Evolutionary conservation across 306 rosid species (phyloP), one percentile per base, ranked within the genome.

Genomic region (Cicer pinnatifidum): DNA sequence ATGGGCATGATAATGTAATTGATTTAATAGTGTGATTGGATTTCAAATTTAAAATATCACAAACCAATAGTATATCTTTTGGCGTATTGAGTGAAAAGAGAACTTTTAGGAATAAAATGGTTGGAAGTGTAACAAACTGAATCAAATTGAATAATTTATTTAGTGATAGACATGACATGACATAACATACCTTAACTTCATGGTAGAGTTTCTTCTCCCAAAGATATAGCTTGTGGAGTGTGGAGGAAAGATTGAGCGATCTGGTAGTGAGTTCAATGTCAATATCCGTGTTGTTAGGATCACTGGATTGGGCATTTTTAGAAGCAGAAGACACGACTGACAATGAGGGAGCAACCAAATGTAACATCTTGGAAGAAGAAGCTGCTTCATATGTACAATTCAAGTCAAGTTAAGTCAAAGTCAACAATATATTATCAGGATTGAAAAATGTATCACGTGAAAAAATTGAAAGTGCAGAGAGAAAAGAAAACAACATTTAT

Each of bases 121-220:
- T 56, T 11, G 37, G 61, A 57, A 63, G 62, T n/a, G 67, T 63
- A 70, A 71, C 11, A n/a, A 17, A 28, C 4, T 13, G 45, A 61
- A 28, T 7, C 4, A 44, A 38, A 71, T 3, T 46, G 69, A 54
- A 4, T 33, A 50, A 2, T 71, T 11, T 1, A 59, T 6, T 59
- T 59, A 12, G 56, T 2, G 48, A 57, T 7, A 45, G 69, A 13
- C 78, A 81, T 77, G 89, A 97, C 78, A 81, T 77, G 89, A 97
- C 84, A 91, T 90, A 40, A 92, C 99, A 81, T 78, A 91, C 99
- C 88, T 95, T 95, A 45, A 95, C 99, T 88, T 95, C 97, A 57
- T 84, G 58, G 52, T 72, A 88, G 71, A 95, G 97, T 75, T 95
- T 95, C 97, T 90, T 95, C 87, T 95, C 99, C 97, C 99, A 95